A percentile compares a stretch with the other conserved stretches of the same genome.
These are phyloP conservation scores for Xylaria sp. DNA, from an alignment of 2,329 filamentous ascomycete species.

Conservation along the genomic window DNA sequence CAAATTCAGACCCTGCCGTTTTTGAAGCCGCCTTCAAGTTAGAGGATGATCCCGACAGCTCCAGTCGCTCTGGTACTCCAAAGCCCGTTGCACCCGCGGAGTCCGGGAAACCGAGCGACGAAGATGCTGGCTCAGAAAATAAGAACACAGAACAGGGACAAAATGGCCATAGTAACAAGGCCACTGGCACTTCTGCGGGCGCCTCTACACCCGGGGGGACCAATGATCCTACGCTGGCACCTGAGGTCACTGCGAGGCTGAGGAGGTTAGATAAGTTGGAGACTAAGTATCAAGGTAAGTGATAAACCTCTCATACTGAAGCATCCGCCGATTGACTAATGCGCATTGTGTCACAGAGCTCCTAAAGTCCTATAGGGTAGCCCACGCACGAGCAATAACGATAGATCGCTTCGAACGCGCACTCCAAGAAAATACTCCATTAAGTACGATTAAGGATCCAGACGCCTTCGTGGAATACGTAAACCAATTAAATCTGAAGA, in stretches of 20 bases:
- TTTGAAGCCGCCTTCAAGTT: conserved; percentile 89
- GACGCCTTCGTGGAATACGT: conserved; percentile 89
- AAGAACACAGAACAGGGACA: conserved; percentile 26
- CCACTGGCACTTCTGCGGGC: conserved; percentile 17
- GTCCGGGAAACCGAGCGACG: conserved; percentile 42
- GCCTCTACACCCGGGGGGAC: conserved; percentile 41
- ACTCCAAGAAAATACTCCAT: conserved; percentile 89
- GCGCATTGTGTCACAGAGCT: conserved; percentile 68
- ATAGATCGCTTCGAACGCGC: conserved; percentile 95
- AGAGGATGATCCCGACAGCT: conserved; percentile 83
- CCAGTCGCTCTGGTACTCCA: conserved; percentile 71
- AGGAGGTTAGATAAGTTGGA: conserved; percentile 92
- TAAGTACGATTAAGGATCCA: conserved; percentile 89
- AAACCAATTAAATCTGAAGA: conserved; percentile 84
- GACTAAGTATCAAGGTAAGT: conserved; percentile 81
- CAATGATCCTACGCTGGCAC: conserved; percentile 61
- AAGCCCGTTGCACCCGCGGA: conserved; percentile 55
- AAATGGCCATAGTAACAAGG: conserved; percentile 29
- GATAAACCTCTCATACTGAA: not conserved
- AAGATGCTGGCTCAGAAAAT: conserved; percentile 39
- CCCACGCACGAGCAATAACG: conserved; percentile 84
- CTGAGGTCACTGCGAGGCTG: conserved; percentile 79
- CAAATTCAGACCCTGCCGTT: conserved; percentile 83
- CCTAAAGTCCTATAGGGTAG: conserved; percentile 89
- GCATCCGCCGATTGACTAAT: conserved; percentile 27